phyloP scores from a whole-genome alignment of 2,329 filamentous ascomycete genomes.

The Neofusicoccum laricinum region DNA sequence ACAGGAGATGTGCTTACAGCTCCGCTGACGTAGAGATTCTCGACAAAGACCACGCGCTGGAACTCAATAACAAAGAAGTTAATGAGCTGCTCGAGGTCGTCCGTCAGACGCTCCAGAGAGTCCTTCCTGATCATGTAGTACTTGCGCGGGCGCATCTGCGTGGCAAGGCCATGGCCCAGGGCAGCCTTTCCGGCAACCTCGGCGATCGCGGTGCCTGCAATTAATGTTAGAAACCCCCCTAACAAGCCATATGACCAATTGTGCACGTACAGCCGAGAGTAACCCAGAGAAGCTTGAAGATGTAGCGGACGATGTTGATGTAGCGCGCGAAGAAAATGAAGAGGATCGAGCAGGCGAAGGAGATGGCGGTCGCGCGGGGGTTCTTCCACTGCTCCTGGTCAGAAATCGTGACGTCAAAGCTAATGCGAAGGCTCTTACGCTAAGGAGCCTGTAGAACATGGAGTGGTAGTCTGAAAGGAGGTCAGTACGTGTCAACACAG shows the following conservation, averaged over 20 bases:
- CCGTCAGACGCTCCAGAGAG: slow-evolving; percentile 58
- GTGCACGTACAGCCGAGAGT: slow-evolving; percentile 53
- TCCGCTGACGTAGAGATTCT: slow-evolving; percentile 61
- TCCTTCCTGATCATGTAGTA: slow-evolving; percentile 67
- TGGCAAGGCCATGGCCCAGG: slow-evolving; percentile 58
- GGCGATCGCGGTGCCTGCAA: slow-evolving; percentile 52
- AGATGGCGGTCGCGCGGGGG: slow-evolving; percentile 61
- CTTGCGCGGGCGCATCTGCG: slow-evolving; percentile 60
- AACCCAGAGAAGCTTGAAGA: slow-evolving; percentile 59
- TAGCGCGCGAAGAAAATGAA: slow-evolving; percentile 64
- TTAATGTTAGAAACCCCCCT: slow-evolving; percentile 24
- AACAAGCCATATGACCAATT: not conserved
- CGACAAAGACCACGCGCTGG: slow-evolving; percentile 63
- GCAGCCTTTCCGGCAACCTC: slow-evolving; percentile 57
- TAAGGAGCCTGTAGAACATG: slow-evolving; percentile 63
- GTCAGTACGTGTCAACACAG: slow-evolving; percentile 7
- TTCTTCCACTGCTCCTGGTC: slow-evolving; percentile 57
- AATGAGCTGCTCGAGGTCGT: slow-evolving; percentile 62
- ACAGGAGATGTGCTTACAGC: slow-evolving; percentile 46
- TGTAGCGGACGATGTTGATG: slow-evolving; percentile 60
- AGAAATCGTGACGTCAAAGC: slow-evolving; percentile 15
- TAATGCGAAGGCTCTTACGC: slow-evolving; percentile 42
- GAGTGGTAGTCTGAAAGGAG: slow-evolving; percentile 61
- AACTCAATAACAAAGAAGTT: slow-evolving; percentile 69
- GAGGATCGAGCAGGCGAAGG: slow-evolving; percentile 53